Conservation (phyloP, 352 stramenopile genomes). For the Phytophthora parvispora region DNA sequence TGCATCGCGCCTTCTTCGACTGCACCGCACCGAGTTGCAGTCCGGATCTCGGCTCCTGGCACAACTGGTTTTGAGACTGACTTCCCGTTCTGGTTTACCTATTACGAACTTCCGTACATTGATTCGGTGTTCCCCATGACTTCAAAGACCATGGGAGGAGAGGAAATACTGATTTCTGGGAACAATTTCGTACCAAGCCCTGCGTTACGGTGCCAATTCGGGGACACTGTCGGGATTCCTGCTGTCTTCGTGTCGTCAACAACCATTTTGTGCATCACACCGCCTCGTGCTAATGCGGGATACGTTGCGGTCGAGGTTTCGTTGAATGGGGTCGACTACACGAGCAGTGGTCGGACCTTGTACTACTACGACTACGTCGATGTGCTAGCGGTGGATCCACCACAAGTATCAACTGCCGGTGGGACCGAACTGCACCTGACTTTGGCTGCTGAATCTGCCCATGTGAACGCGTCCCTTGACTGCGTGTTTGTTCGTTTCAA, state of each 20-base stretch:
- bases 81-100: slow-evolving; percentile 33
- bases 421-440: slow-evolving; percentile 36
- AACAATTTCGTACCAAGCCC: slow-evolving; percentile 39
- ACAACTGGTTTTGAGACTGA: background rate
- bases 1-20: slow-evolving; percentile 23
- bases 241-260: slow-evolving; percentile 36
- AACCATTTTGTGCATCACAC: slow-evolving; percentile 39
- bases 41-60: slow-evolving; percentile 8
- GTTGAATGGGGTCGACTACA: slow-evolving; percentile 65
- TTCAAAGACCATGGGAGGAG: slow-evolving; percentile 29
- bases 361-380: slow-evolving; percentile 48
- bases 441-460: slow-evolving; percentile 18
- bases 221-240: slow-evolving; percentile 22
- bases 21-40: background rate
- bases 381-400: slow-evolving; percentile 30
- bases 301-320: slow-evolving; percentile 51
- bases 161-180: slow-evolving; percentile 41
- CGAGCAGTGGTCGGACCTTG: slow-evolving; percentile 22
- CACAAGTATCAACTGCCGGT: slow-evolving; percentile 31
- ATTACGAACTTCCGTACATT: slow-evolving; percentile 37
- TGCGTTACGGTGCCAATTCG: slow-evolving; percentile 47
- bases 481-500: slow-evolving; percentile 44
- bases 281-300: slow-evolving; percentile 20
- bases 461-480: slow-evolving; percentile 22
- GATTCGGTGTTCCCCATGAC: slow-evolving; percentile 24